Percentiles rank a stretch among this genome's conserved stretches.
Conservation (phyloP, 495 filamentous ascomycete genomes). For the Penicillium lividum region DNA sequence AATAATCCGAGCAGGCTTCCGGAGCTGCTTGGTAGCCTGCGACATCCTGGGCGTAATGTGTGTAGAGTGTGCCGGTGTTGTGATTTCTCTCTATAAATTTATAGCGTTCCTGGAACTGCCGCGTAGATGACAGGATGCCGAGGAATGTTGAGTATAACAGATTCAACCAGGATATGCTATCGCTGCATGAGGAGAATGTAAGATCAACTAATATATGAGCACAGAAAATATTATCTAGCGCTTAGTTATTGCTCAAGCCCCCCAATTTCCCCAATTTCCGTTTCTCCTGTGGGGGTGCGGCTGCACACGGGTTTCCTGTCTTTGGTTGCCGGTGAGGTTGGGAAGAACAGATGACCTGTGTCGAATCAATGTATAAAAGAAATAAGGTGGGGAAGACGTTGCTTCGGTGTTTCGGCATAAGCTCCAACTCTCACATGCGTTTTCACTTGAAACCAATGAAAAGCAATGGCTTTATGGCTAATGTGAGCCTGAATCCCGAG, state of each 20-base stretch:
- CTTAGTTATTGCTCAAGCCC: slow-evolving; percentile 6
- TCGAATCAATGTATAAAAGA: neutral
- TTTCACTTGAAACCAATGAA: slow-evolving; percentile 1
- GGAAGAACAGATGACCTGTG: slow-evolving; percentile 14
- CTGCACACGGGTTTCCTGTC: slow-evolving; percentile 24
- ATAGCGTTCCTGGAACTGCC: slow-evolving; percentile 15
- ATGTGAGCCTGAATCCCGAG: neutral
- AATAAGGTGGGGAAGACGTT: neutral
- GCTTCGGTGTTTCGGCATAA: neutral
- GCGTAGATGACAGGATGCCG: slow-evolving; percentile 9
- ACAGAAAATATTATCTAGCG: slow-evolving; percentile 8
- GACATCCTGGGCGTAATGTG: slow-evolving; percentile 19
- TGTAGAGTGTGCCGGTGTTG: neutral
- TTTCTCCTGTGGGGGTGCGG: slow-evolving; percentile 20
- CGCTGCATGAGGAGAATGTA: slow-evolving; percentile 4
- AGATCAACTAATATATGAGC: slow-evolving; percentile 4
- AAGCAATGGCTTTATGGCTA: neutral
- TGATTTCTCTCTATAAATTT: slow-evolving; percentile 12
- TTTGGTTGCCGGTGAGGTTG: slow-evolving; percentile 43
- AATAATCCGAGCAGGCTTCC: slow-evolving; percentile 86
- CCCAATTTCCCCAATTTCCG: slow-evolving; percentile 19
- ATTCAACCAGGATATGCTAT: slow-evolving; percentile 9
- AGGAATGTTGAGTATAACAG: slow-evolving; percentile 3
- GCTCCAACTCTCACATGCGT: slow-evolving; percentile 1
- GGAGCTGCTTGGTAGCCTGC: slow-evolving; percentile 53